Percentiles rank a stretch among this genome's conserved stretches.
phyloP scores from a whole-genome alignment of 2,329 filamentous ascomycete species.

The Phaeosphaeria sp. region DNA sequence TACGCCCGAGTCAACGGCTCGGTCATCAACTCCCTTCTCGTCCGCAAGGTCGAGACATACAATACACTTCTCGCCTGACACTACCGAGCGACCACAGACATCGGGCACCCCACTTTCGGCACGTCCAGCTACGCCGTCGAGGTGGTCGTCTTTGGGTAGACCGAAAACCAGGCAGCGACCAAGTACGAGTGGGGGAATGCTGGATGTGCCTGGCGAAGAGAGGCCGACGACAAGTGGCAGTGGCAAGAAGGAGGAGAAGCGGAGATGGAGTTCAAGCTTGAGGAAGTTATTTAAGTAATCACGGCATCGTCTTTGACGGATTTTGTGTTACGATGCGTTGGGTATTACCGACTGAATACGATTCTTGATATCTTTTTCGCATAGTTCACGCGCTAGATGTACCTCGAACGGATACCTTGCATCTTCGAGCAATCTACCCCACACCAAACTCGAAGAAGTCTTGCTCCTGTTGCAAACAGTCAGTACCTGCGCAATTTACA shows the following conservation, averaged over 20 bases:
- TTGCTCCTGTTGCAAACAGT: no score
- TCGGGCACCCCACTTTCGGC: slow-evolving; percentile 1
- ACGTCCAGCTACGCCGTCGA: background rate
- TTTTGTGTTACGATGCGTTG: no score
- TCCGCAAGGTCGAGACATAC: slow-evolving; percentile 5
- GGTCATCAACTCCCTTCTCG: background rate
- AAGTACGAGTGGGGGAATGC: slow-evolving; percentile 15
- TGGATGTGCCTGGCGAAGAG: slow-evolving; percentile 3
- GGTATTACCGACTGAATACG: no score
- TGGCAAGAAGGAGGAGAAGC: slow-evolving; percentile 13
- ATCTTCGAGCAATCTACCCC: no score
- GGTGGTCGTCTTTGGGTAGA: slow-evolving; percentile 15
- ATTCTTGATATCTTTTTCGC: no score
- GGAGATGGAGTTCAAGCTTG: slow-evolving; percentile 31
- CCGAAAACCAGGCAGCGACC: slow-evolving; percentile 20
- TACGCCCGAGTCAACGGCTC: slow-evolving; percentile 3
- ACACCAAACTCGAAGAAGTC: no score
- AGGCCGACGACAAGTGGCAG: slow-evolving; percentile 15
- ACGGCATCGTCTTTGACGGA: no score
- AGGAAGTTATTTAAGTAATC: slow-evolving; percentile 25
- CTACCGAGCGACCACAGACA: slow-evolving; percentile 4
- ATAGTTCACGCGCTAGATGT: no score
- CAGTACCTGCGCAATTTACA: no score
- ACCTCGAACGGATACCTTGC: no score
- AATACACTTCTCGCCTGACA: slow-evolving; percentile 3